Base-by-base conservation (phyloP, 148 eudicot genomes). In the Amaranthus cruentus region DNA sequence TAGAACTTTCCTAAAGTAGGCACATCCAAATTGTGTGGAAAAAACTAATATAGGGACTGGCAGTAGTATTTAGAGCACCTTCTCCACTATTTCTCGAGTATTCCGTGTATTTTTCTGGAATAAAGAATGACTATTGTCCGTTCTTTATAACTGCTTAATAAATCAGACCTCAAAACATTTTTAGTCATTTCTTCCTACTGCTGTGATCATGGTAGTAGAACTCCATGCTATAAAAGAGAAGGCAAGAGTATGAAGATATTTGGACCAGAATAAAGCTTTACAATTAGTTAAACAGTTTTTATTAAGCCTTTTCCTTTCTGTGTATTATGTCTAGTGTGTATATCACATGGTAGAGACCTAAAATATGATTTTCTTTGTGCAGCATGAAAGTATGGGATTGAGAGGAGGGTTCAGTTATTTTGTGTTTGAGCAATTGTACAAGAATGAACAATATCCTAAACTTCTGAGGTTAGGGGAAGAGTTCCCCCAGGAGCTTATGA, bases 381-480 rank as follows among this genome's bases (percentile, higher is more conserved):
- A 95, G 98, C 85, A 79, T 77, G 90, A 91, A 80, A 88, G 97
- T 83, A 82, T 88, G 88, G 98, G 98, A 72, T 91, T 97, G 52
- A 95, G 82, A 82, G 96, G 96, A 68, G 98, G 98, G 60, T 95
- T 90, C 74, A 89, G 96, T 75, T 76, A 86, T 84, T 95, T 84
- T 75, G 98, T 91, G 47, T 91, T 95, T 75, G 78, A 90, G 77
- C 91, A 90, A 81, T 74, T 95, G 62, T 85, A 91, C 76, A 84
- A 80, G 80, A 79, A 80, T 73, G 84, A 78, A 71, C 89, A 88
- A 68, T 84, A 81, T 61, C 88, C 96, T 14, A 90, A 88, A 81
- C 98, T 95, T 70, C 63, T 95, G 77, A 87, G 93, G 80, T 84
- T 95, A 46, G 98, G 98, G 64, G 98, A 89, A 81, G 98, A 95